Evolutionary conservation across 192 early-diverging fungal species (phyloP).

Genomic region (Coemansia nantahalensis): DNA sequence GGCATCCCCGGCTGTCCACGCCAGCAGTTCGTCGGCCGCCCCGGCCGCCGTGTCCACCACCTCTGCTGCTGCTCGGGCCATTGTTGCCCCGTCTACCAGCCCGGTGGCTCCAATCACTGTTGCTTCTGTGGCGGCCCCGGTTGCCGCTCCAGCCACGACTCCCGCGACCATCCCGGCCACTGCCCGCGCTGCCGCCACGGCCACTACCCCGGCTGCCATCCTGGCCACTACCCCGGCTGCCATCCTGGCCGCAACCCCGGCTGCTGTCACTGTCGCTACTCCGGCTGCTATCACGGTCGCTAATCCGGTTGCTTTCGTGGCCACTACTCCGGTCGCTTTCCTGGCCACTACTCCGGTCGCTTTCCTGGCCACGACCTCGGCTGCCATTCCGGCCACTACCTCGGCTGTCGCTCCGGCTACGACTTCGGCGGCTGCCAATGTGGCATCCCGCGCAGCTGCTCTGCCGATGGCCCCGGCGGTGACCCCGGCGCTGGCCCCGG

Average conservation of each 20-base stretch:
- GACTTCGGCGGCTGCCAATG: background rate
- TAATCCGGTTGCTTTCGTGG: too few species aligned
- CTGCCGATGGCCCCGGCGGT: too few species aligned
- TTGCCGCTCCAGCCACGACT: background rate
- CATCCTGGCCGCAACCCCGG: background rate
- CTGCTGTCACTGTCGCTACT: background rate
- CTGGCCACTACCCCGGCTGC: background rate
- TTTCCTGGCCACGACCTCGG: background rate
- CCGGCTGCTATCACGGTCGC: conserved; percentile 1
- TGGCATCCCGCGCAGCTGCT: too few species aligned
- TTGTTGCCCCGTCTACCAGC: too few species aligned
- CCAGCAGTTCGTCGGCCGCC: too few species aligned
- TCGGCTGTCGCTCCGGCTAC: background rate
- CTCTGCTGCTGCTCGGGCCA: too few species aligned
- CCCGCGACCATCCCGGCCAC: background rate
- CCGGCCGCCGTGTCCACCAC: too few species aligned
- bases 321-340: too few species aligned
- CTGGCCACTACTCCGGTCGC: background rate
- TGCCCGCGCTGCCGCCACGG: background rate
- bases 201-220: background rate
- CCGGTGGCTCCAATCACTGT: background rate
- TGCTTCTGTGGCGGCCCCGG: too few species aligned
- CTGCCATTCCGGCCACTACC: background rate
- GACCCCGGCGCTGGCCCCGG: too few species aligned
- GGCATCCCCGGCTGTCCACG: too few species aligned